Percentiles rank a stretch among this genome's conserved stretches.
Conservation (phyloP, 2,329 filamentous ascomycete genomes). For the Penicillium carneum region DNA sequence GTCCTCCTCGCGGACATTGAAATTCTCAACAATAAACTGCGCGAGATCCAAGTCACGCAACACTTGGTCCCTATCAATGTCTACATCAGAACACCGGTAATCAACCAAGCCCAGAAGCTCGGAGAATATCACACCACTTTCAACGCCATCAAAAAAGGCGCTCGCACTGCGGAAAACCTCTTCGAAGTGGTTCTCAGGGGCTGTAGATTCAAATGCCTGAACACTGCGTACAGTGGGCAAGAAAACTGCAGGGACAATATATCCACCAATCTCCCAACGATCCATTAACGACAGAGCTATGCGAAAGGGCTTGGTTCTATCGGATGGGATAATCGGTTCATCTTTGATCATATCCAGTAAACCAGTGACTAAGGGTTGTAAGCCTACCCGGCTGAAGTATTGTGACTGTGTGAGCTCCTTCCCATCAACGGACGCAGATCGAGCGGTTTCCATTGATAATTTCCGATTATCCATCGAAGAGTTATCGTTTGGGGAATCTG, state of each 20-base stretch:
- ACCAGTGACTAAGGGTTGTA: conserved; percentile 75
- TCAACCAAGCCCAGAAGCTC: conserved; percentile 75
- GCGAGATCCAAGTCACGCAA: conserved; percentile 73
- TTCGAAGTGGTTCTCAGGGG: conserved; percentile 74
- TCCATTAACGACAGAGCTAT: conserved; percentile 97
- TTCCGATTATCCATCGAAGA: conserved; percentile 41
- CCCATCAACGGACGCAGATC: conserved; percentile 40
- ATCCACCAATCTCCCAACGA: conserved; percentile 92
- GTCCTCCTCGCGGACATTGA: conserved; percentile 94
- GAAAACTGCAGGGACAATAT: conserved; percentile 88
- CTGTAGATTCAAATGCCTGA: conserved; percentile 72
- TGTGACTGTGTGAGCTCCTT: conserved; percentile 68
- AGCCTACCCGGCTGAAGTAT: conserved; percentile 83
- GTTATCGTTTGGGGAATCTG: conserved; percentile 61
- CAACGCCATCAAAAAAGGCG: conserved; percentile 96
- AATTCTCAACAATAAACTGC: conserved; percentile 81
- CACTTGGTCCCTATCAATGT: conserved; percentile 56
- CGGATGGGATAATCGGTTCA: conserved; percentile 62
- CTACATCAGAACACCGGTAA: conserved; percentile 60
- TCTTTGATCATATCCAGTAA: conserved; percentile 77
- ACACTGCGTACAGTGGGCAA: conserved; percentile 83
- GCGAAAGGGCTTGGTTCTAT: conserved; percentile 83
- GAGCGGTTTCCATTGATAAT: conserved; percentile 39
- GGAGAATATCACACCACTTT: conserved; percentile 90
- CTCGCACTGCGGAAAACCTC: conserved; percentile 93